Evolutionary conservation across 192 early-diverging fungal species (phyloP), one percentile per base, ranked within the genome.

Genomic region (Backusella westeae): DNA sequence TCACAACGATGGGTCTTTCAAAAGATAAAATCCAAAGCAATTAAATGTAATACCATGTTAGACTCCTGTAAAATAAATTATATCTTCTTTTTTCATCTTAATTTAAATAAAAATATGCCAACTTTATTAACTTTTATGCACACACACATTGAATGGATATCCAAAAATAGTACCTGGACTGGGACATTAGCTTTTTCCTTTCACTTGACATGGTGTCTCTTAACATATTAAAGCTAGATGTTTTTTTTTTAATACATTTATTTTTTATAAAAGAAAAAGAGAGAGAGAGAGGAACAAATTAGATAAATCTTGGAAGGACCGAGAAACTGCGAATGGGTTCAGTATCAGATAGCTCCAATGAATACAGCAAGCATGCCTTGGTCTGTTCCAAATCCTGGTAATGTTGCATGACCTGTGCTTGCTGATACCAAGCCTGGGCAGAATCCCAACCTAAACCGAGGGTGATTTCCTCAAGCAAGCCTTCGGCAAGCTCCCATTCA

Each of bases 1-100:
- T 99, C 79, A 87, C 81, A 3, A 93, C 93, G 26, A 99, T 99
- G 97, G 97, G 97, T n/a, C 88, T 99, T 15, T 23, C 69, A 71
- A 46, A 71, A n/a, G 67, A 63, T 29, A 63, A 29, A 63, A 29
- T 63, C n/a, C 21, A 63, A 63, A 29, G 10, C 26, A 63, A 63
- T 29, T 63, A 63, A 63, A 29, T 29, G 26, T 29, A 63, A 63
- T 63, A 63, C 21, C 23, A 63, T 4, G 3, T 9, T 63, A 29
- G 56, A 63, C 10, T 63, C 23, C 0, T 63, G 56, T 63, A 63
- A 26, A 63, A 29, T 63, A 63, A 15, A 63, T 39, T 39, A 39
- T 32, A 32, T 32, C 36, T 34, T 19, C 19, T 19, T n/a, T 4
- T 35, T 67, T 36, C 34, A 35, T 39, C 35, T 41, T n/a, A 69